Percentiles rank a stretch among this genome's conserved stretches.
Evolutionary conservation across 1,139 yeast genomes (phyloP).

Genomic region (Candida freyschussii): DNA sequence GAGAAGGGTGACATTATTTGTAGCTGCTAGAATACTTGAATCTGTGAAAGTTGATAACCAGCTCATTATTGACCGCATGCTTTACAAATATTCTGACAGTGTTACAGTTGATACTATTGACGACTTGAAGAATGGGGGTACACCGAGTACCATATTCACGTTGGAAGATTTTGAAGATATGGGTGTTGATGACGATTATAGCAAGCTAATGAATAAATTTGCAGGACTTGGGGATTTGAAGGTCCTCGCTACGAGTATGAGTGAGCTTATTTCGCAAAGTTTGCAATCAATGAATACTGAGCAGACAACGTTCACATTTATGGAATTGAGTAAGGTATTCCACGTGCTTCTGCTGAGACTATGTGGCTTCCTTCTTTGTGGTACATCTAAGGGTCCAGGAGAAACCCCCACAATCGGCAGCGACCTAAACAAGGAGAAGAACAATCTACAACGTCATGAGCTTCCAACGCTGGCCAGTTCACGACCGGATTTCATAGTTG

Average conservation of each 20-base stretch:
- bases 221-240: conserved; percentile 7
- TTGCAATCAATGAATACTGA: conserved; percentile 10
- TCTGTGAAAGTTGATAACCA: conserved; percentile 11
- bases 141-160: conserved; percentile 4
- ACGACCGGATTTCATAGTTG: no score
- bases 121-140: conserved; percentile 6
- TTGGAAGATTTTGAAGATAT: conserved; percentile 11
- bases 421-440: no score
- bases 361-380: conserved; percentile 13
- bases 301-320: conserved; percentile 11
- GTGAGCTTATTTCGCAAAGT: conserved; percentile 9
- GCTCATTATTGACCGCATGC: conserved; percentile 10
- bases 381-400: no score
- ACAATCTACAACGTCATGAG: no score
- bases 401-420: no score
- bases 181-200: conserved; percentile 10
- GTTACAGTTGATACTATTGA: conserved; percentile 2
- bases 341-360: conserved; percentile 11
- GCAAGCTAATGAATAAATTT: conserved; percentile 6
- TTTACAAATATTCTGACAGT: conserved; percentile 9
- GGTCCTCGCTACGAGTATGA: conserved; percentile 9
- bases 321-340: conserved; percentile 15
- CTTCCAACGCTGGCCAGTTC: no score
- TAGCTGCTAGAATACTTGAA: conserved; percentile 8
- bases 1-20: conserved; percentile 12